Conservation (phyloP, 2,329 filamentous ascomycete species). For the Fusarium albosuccineum region DNA sequence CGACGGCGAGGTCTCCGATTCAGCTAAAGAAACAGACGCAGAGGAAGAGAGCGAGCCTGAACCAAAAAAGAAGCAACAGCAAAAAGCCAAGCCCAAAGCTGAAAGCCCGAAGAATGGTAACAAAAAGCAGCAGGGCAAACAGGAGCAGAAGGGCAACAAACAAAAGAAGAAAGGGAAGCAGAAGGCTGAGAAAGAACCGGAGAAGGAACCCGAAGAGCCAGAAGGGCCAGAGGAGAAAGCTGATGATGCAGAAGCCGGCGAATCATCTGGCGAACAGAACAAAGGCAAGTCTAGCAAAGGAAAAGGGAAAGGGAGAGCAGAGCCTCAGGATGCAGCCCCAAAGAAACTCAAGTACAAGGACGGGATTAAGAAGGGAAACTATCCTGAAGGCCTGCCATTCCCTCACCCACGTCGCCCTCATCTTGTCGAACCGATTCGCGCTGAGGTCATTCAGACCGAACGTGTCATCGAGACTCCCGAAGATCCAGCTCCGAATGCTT, state of each 20-base stretch:
- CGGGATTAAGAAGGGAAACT: constrained; percentile 42
- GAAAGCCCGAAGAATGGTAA: constrained; percentile 9
- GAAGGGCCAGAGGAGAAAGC: constrained; percentile 19
- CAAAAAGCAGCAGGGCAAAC: constrained; percentile 23
- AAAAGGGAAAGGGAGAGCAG: constrained; percentile 25
- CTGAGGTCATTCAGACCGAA: constrained; percentile 67
- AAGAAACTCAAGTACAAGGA: constrained; percentile 28
- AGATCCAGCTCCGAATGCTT: constrained; percentile 71
- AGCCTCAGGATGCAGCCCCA: constrained; percentile 12
- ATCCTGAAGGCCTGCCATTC: constrained; percentile 46
- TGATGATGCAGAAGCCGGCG: constrained; percentile 18
- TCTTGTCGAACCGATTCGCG: constrained; percentile 61
- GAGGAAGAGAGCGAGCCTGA: constrained; percentile 26
- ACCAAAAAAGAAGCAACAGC: constrained; percentile 20
- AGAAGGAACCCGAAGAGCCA: constrained; percentile 22
- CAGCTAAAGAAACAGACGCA: constrained; percentile 28
- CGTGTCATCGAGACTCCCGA: constrained; percentile 65
- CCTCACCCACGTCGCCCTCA: constrained; percentile 56
- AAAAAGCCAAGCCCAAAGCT: constrained; percentile 25
- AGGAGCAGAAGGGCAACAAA: constrained; percentile 20
- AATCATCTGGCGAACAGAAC: constrained; percentile 26
- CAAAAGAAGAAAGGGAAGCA: constrained; percentile 27
- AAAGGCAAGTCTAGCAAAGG: constrained; percentile 36
- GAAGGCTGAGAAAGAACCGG: constrained; percentile 27
- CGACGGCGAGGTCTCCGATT: constrained; percentile 34